Percentiles rank a stretch among this genome's conserved stretches.
Conservation (phyloP, 805 yeast species). For the Wickerhamiella kazuoi region DNA sequence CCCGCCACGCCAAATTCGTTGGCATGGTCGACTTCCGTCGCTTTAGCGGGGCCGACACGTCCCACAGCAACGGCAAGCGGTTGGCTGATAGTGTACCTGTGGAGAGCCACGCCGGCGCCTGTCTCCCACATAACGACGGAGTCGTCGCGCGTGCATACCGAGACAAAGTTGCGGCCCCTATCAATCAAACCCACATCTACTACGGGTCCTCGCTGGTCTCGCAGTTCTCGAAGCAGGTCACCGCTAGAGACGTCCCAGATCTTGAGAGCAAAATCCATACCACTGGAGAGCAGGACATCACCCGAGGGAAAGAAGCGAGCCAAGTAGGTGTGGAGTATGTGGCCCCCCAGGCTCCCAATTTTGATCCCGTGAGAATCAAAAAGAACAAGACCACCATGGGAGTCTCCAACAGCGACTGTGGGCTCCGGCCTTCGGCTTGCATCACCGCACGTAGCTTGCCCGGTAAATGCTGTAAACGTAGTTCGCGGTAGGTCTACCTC, state of each 20-base stretch:
- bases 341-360: too few relatives aligned
- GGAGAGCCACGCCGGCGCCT: constrained; percentile 32
- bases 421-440: too few relatives aligned
- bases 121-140: constrained; percentile 52
- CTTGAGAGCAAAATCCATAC: constrained; percentile 40
- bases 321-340: constrained; percentile 29
- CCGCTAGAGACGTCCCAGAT: constrained; percentile 42
- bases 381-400: too few relatives aligned
- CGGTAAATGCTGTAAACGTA: too few relatives aligned
- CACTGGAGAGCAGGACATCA: constrained; percentile 39
- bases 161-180: constrained; percentile 47
- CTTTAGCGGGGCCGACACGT: not conserved
- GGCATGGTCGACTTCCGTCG: not conserved
- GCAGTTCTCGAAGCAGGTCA: constrained; percentile 31
- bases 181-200: constrained; percentile 38
- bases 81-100: constrained; percentile 25
- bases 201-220: constrained; percentile 32
- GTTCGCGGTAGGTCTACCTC: too few relatives aligned
- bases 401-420: too few relatives aligned
- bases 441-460: too few relatives aligned
- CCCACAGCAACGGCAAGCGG: constrained; percentile 8
- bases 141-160: constrained; percentile 34
- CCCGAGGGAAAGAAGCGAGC: constrained; percentile 45
- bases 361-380: too few relatives aligned
- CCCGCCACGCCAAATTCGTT: not conserved